phyloP scores from a whole-genome alignment of 805 yeast species.

The Candida argentea region DNA sequence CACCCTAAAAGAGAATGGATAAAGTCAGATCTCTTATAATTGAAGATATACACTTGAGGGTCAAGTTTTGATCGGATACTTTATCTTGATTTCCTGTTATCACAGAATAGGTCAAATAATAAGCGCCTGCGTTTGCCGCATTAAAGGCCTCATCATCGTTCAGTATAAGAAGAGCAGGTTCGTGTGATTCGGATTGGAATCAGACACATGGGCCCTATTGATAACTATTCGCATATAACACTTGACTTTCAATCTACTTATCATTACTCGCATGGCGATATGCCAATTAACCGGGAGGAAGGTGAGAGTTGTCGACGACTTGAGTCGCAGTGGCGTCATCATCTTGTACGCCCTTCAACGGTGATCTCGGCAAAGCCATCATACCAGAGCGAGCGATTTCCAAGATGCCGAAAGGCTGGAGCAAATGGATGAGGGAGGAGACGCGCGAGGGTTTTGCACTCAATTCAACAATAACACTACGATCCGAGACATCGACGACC shows the following conservation, averaged over 20 bases:
- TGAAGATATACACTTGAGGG: no score
- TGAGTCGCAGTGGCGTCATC: conserved; percentile 48
- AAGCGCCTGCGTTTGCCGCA: no score
- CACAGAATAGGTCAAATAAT: no score
- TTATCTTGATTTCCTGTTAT: no score
- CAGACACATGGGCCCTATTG: background rate
- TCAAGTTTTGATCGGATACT: no score
- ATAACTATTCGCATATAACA: background rate
- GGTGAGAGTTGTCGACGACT: conserved; percentile 75
- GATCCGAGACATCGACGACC: conserved; percentile 83
- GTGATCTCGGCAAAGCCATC: conserved; percentile 98
- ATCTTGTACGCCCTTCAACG: conserved; percentile 44
- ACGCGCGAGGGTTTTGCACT: conserved; percentile 90
- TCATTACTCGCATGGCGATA: no score
- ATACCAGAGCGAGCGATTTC: conserved; percentile 97
- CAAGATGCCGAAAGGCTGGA: conserved; percentile 92
- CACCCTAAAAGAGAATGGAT: no score
- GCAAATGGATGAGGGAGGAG: conserved; percentile 73
- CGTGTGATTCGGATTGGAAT: no score
- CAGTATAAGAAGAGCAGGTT: no score
- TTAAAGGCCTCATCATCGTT: no score
- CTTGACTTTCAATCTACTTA: no score
- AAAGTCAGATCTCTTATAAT: no score
- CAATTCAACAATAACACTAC: conserved; percentile 90
- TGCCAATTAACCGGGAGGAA: conserved; percentile 95